A percentile compares a stretch with the other conserved stretches of the same genome.
phyloP scores from a whole-genome alignment of 2,329 filamentous ascomycete species.

The Emydomyces testavorans region DNA sequence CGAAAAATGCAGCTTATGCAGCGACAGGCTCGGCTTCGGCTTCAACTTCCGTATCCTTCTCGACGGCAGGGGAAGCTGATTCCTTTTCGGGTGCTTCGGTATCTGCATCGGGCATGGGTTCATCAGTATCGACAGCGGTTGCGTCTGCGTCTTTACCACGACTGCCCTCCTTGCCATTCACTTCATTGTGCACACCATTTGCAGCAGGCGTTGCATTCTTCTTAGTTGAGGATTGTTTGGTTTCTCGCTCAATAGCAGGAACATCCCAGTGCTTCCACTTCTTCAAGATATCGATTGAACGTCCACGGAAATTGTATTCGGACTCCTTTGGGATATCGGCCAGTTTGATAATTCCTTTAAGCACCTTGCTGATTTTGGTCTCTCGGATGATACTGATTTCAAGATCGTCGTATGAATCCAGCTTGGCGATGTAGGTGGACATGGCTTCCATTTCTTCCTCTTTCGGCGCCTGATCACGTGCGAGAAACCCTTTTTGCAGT shows the following conservation, averaged over 20 bases:
- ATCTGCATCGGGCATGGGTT: constrained; percentile 15
- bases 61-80: not conserved
- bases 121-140: constrained; percentile 17
- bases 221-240: constrained; percentile 24
- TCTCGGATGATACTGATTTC: constrained; percentile 78
- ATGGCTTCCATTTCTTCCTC: constrained; percentile 49
- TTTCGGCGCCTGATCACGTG: constrained; percentile 71
- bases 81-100: constrained; percentile 9
- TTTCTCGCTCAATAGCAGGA: constrained; percentile 41
- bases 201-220: constrained; percentile 23
- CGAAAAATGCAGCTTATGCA: not conserved
- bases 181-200: constrained; percentile 31
- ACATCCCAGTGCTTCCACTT: constrained; percentile 82
- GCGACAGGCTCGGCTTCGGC: constrained; percentile 9
- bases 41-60: not conserved
- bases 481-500: constrained; percentile 86
- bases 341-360: constrained; percentile 87
- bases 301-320: constrained; percentile 76
- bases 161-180: constrained; percentile 21
- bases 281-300: constrained; percentile 66
- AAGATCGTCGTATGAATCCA: constrained; percentile 69
- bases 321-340: constrained; percentile 75
- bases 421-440: constrained; percentile 47
- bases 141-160: constrained; percentile 19
- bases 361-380: constrained; percentile 98